Conservation (phyloP, 768 basidiomycete genomes). For the Glaciozyma antarctica region DNA sequence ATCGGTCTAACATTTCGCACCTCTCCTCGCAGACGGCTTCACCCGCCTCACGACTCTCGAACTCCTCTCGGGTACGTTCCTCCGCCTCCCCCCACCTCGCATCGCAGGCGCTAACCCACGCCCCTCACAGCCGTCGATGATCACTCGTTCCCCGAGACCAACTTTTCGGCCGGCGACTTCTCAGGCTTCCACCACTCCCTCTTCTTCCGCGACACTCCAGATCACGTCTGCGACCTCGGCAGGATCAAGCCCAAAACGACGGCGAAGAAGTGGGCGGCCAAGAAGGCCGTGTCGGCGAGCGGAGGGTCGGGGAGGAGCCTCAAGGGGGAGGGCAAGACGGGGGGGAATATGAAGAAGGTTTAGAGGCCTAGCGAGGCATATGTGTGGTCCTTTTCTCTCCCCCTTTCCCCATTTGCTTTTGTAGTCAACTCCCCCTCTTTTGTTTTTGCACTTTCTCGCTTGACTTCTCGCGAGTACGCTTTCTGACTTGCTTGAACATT, state of each 20-base stretch:
- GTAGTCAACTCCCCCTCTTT: too few relatives aligned
- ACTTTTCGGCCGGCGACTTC: neutral
- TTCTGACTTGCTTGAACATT: too few relatives aligned
- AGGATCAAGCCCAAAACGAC: neutral
- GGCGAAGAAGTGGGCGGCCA: neutral
- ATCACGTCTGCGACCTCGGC: neutral
- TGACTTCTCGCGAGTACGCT: neutral
- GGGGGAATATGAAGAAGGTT: neutral
- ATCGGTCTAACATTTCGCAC: neutral
- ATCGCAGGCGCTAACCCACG: too few relatives aligned
- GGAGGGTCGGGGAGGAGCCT: neutral
- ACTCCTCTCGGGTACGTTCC: neutral
- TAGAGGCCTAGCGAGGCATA: neutral
- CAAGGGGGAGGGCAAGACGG: neutral
- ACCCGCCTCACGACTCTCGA: neutral
- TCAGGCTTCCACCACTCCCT: neutral
- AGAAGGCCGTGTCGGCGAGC: neutral
- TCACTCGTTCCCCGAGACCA: too few relatives aligned
- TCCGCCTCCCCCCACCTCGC: too few relatives aligned
- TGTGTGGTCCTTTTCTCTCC: too few relatives aligned
- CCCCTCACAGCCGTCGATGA: too few relatives aligned
- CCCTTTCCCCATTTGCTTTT: too few relatives aligned
- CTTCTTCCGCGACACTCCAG: neutral
- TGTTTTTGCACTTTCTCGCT: neutral
- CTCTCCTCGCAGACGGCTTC: neutral